Percentiles rank a stretch among this genome's conserved stretches.
Evolutionary conservation across 805 yeast genomes (phyloP).

Genomic region (Kuraishia capsulata): DNA sequence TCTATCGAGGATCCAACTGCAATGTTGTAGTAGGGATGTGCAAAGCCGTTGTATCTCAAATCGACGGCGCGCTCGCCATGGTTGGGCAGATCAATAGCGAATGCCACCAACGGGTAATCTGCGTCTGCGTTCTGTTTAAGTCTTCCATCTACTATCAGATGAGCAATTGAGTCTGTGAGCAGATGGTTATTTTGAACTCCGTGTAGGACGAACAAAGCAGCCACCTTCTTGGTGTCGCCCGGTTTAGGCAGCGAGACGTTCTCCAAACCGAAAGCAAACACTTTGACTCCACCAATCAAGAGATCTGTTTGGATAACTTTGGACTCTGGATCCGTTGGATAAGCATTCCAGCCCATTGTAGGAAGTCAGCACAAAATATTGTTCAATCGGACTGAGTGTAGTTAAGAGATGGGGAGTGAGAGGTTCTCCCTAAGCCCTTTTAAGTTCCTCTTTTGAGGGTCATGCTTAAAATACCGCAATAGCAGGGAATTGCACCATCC

Average conservation of each 20-base stretch:
- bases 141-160: constrained; percentile 22
- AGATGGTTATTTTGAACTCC: constrained; percentile 31
- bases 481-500: too few relatives aligned
- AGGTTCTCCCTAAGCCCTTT: too few relatives aligned
- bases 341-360: neutral
- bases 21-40: constrained; percentile 34
- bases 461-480: too few relatives aligned
- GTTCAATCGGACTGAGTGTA: too few relatives aligned
- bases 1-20: constrained; percentile 41
- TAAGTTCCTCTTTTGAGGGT: too few relatives aligned
- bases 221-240: constrained; percentile 13
- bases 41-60: constrained; percentile 19
- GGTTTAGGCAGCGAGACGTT: constrained; percentile 16
- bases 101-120: constrained; percentile 26
- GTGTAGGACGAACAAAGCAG: constrained; percentile 38
- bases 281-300: constrained; percentile 34
- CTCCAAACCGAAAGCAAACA: constrained; percentile 31
- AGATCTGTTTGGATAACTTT: neutral
- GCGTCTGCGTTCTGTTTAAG: constrained; percentile 9
- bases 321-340: neutral
- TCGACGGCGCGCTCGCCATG: constrained; percentile 41
- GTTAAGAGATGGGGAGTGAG: too few relatives aligned
- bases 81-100: constrained; percentile 44
- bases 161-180: constrained; percentile 30
- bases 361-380: too few relatives aligned